Evolutionary conservation across 495 filamentous ascomycete species (phyloP).

Genomic region (Articulospora tetracladia): DNA sequence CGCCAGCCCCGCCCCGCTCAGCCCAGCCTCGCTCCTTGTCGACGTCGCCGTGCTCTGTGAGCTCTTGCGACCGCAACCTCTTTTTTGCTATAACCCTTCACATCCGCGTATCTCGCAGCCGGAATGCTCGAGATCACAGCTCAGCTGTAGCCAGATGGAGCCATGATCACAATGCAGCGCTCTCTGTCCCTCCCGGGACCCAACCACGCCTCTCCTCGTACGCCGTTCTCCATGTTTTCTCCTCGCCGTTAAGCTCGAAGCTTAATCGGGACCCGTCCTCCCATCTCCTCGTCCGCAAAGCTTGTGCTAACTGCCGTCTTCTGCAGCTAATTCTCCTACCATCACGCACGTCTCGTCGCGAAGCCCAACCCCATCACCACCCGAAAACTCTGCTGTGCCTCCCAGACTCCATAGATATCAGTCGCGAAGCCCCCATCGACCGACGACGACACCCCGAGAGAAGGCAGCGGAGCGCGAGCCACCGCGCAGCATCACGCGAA

Average conservation of each 20-base stretch:
- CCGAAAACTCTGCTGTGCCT: constrained; percentile 14
- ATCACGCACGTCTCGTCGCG: constrained; percentile 28
- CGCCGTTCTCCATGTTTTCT: constrained; percentile 16
- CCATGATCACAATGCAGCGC: constrained; percentile 30
- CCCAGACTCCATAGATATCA: constrained; percentile 23
- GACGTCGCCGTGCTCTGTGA: not conserved
- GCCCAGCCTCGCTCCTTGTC: not conserved
- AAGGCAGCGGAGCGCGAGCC: constrained; percentile 18
- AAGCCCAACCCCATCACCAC: constrained; percentile 26
- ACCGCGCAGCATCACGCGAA: constrained; percentile 10
- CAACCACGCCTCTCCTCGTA: constrained; percentile 32
- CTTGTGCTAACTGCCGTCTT: constrained; percentile 11
- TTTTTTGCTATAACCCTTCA: not conserved
- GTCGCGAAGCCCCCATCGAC: constrained; percentile 22
- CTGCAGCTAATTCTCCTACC: constrained; percentile 25
- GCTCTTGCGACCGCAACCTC: not conserved
- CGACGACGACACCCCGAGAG: constrained; percentile 22
- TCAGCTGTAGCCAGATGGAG: constrained; percentile 26
- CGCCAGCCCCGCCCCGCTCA: constrained; percentile 1
- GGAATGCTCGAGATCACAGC: constrained; percentile 25
- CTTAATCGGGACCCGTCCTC: not conserved
- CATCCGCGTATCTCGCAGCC: constrained; percentile 24
- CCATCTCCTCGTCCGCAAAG: not conserved
- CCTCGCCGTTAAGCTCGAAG: not conserved
- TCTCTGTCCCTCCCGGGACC: constrained; percentile 33